Evolutionary conservation across 176 grass and related monocot genomes (phyloP).

Genomic region (Musa itinerans): DNA sequence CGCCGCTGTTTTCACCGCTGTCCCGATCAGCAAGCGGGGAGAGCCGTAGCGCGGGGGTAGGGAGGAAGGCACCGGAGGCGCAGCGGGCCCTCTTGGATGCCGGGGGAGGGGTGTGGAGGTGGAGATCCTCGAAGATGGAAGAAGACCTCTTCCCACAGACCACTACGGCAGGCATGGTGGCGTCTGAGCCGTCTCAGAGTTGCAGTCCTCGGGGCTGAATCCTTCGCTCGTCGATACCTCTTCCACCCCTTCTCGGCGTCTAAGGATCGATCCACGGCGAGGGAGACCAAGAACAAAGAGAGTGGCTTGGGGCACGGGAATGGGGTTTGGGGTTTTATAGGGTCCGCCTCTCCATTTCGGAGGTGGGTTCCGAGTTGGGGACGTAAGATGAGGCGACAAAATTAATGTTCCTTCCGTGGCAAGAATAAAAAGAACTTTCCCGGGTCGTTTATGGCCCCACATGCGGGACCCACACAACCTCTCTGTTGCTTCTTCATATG

Average conservation of each 20-base stretch:
- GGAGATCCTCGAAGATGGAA: slow-evolving; percentile 91
- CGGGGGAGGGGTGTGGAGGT: slow-evolving; percentile 34
- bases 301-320: no score
- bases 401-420: no score
- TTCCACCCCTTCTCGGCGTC: no score
- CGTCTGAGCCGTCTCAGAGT: slow-evolving; percentile 21
- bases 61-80: slow-evolving; percentile 29
- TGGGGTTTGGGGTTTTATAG: no score
- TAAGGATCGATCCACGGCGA: not conserved
- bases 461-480: no score
- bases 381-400: no score
- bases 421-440: no score
- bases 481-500: no score
- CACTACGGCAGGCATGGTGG: slow-evolving; percentile 97
- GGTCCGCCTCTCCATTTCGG: no score
- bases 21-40: slow-evolving; percentile 15
- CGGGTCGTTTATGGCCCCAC: no score
- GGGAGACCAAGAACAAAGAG: no score
- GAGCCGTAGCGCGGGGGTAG: slow-evolving; percentile 12
- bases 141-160: slow-evolving; percentile 95
- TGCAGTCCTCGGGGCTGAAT: not conserved
- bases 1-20: slow-evolving; percentile 1
- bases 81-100: slow-evolving; percentile 59
- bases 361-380: no score
- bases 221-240: slow-evolving; percentile 3